Evolutionary conservation across 2,329 filamentous ascomycete genomes (phyloP).

Genomic region (Karstenula rhodostoma): DNA sequence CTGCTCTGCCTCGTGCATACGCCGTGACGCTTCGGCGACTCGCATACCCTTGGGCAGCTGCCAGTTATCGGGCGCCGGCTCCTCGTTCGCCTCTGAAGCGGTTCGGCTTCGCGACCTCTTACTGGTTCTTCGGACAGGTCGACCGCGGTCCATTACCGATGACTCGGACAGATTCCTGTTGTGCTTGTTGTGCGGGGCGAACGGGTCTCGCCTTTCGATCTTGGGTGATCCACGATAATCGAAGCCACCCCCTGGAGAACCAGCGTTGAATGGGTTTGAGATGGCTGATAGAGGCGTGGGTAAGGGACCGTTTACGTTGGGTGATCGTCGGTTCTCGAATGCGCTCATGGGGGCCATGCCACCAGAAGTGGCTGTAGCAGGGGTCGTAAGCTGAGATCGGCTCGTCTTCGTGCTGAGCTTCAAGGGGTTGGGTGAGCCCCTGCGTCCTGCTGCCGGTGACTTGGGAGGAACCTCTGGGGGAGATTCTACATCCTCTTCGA

Average conservation of each 20-base stretch:
- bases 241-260: conserved; percentile 37
- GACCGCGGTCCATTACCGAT: conserved; percentile 49
- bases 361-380: conserved; percentile 36
- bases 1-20: conserved; percentile 47
- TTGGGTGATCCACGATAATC: conserved; percentile 42
- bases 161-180: conserved; percentile 49
- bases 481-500: conserved; percentile 30
- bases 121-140: conserved; percentile 42
- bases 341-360: conserved; percentile 38
- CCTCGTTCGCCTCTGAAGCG: conserved; percentile 42
- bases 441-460: conserved; percentile 44
- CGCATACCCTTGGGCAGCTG: conserved; percentile 49
- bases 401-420: conserved; percentile 43
- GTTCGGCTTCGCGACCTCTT: conserved; percentile 45
- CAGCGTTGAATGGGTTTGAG: conserved; percentile 41
- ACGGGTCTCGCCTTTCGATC: conserved; percentile 42
- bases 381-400: conserved; percentile 42
- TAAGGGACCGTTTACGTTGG: conserved; percentile 36
- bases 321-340: conserved; percentile 42
- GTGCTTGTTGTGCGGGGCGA: conserved; percentile 34
- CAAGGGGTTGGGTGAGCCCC: conserved; percentile 44
- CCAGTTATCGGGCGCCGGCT: conserved; percentile 41
- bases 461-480: conserved; percentile 50
- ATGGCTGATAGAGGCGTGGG: conserved; percentile 43
- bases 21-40: conserved; percentile 43